These are phyloP conservation scores for Aspergillus novofumigatus DNA, from an alignment of 2,329 filamentous ascomycete genomes.

Conservation along the genomic window DNA sequence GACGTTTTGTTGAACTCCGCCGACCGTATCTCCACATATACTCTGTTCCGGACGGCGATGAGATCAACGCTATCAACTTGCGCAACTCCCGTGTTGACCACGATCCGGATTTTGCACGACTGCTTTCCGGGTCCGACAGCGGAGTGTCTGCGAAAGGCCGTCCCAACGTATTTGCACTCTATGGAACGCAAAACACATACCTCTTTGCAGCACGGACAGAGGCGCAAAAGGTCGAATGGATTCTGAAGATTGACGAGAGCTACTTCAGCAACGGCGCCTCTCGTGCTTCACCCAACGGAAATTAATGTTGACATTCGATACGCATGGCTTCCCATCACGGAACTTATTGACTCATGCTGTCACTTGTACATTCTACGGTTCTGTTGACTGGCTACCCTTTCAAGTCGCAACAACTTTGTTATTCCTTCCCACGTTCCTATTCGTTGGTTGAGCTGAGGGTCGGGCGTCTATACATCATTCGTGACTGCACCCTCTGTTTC, in stretches of 20 bases:
- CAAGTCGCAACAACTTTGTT: not conserved
- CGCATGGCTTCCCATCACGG: not conserved
- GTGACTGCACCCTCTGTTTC: conserved; percentile 5
- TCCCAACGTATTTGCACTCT: conserved; percentile 85
- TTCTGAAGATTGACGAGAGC: conserved; percentile 87
- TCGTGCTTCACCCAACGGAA: conserved; percentile 21
- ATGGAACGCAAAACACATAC: conserved; percentile 91
- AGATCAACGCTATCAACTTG: conserved; percentile 83
- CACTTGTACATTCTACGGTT: not conserved
- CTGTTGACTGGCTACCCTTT: not conserved
- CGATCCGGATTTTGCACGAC: conserved; percentile 76
- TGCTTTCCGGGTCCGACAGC: conserved; percentile 51
- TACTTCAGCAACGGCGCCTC: conserved; percentile 47
- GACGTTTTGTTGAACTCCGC: conserved; percentile 87
- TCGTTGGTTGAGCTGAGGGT: conserved; percentile 7
- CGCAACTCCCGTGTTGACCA: conserved; percentile 88
- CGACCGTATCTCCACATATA: conserved; percentile 90
- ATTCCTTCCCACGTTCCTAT: not conserved
- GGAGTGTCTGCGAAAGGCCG: conserved; percentile 42
- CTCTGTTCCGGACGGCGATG: conserved; percentile 78
- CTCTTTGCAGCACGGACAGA: conserved; percentile 87
- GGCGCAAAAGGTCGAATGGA: conserved; percentile 94
- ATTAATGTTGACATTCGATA: conserved; percentile 15
- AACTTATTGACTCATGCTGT: not conserved
- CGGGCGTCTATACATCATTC: conserved; percentile 18